phyloP scores from a whole-genome alignment of 371 early-diverging fungal genomes.

The Mucor ambiguus region DNA sequence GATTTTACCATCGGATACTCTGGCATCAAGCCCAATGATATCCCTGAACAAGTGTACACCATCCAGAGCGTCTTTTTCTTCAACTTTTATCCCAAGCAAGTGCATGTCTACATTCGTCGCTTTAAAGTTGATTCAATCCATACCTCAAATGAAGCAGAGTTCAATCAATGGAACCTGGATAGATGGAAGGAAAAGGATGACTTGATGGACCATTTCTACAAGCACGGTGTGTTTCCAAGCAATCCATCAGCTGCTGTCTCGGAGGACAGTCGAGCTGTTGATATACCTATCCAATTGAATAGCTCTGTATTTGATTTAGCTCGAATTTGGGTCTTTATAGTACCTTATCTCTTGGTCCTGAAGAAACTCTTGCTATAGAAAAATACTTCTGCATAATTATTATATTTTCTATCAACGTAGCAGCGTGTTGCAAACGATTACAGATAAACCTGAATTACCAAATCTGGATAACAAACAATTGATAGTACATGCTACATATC shows the following conservation, averaged over 20 bases:
- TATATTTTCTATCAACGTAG: not conserved
- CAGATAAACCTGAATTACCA: not conserved
- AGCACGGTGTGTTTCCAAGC: slow-evolving; percentile 18
- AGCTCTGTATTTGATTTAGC: slow-evolving; percentile 29
- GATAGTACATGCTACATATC: not conserved
- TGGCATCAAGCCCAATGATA: slow-evolving; percentile 66
- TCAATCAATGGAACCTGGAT: slow-evolving; percentile 74
- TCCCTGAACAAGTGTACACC: slow-evolving; percentile 76
- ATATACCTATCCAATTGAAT: slow-evolving; percentile 30
- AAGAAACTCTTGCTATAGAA: slow-evolving; percentile 6
- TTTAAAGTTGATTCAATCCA: slow-evolving; percentile 56
- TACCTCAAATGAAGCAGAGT: slow-evolving; percentile 56
- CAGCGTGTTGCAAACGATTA: not conserved
- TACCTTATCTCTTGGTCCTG: slow-evolving; percentile 32
- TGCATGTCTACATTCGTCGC: slow-evolving; percentile 79
- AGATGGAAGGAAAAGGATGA: slow-evolving; percentile 87
- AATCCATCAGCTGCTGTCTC: not conserved
- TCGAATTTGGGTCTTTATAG: slow-evolving; percentile 33
- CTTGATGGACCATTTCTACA: slow-evolving; percentile 81
- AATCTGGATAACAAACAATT: slow-evolving; percentile 3
- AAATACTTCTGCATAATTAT: not conserved
- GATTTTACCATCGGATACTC: slow-evolving; percentile 89
- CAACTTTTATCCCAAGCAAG: slow-evolving; percentile 65
- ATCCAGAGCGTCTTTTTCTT: slow-evolving; percentile 69
- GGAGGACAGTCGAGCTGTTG: slow-evolving; percentile 2